Evolutionary conservation across 345 rosid species (phyloP).

Genomic region (Aquilaria sinensis): DNA sequence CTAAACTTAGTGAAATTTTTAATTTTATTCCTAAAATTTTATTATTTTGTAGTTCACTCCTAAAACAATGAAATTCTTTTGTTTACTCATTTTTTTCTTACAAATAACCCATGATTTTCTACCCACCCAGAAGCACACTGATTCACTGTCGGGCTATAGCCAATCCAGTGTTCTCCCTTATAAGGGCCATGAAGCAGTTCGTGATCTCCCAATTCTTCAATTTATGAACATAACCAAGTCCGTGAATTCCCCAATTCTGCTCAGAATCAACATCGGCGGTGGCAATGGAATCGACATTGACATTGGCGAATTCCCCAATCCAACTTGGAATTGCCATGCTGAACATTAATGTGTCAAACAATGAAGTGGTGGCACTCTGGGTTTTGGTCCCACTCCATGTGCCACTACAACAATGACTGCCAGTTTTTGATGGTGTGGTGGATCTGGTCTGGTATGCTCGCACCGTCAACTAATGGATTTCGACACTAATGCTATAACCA

Average conservation of each 20-base stretch:
- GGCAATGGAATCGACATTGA: no score
- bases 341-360: conserved; percentile 85
- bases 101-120: no score
- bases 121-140: no score
- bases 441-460: conserved; percentile 90
- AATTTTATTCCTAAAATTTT: no score
- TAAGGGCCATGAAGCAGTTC: no score
- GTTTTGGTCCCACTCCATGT: conserved; percentile 85
- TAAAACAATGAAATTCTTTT: no score
- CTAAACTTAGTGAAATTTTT: no score
- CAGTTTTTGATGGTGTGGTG: conserved; percentile 81
- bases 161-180: no score
- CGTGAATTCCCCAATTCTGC: conserved; percentile 47
- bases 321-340: conserved; percentile 82
- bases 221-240: conserved; percentile 60
- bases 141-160: no score
- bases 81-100: no score
- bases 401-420: conserved; percentile 89
- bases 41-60: no score
- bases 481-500: conserved; percentile 66
- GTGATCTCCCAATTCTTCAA: conserved; percentile 82
- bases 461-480: conserved; percentile 95
- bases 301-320: conserved; percentile 45
- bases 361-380: conserved; percentile 79
- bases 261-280: conserved; percentile 80